Evolutionary conservation across 306 rosid genomes (phyloP), one percentile per base, ranked within the genome.

Genomic region (Spatholobus suberectus): DNA sequence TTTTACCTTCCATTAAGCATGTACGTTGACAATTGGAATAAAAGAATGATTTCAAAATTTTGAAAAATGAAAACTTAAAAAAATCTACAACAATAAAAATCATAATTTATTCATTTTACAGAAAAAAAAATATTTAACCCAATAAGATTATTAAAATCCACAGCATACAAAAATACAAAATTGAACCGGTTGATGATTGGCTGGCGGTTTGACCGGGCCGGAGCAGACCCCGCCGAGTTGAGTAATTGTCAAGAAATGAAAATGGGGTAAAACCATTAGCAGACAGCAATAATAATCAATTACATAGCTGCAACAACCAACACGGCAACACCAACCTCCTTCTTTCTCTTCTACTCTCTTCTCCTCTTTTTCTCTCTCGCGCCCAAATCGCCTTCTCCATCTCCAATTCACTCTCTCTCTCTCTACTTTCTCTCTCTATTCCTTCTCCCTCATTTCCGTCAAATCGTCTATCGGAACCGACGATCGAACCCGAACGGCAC

Each of bases 301-400:
- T 21, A 9, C 55, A 57, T n/a, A 69, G 74, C 79, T 46, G 29
- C 78, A 69, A 76, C 41, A 77, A 18, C 70, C 26, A 70, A 55
- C 77, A 61, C 75, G 35, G 5, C 68, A 26, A 57, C 66, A 67
- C 35, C 78, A 41, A 75, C 82, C 77, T 32, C 54, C 18, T 8
- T 8, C 59, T 29, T 24, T 21, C 24, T 55, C 79, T 58, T 26
- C 66, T 59, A 24, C 18, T 76, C 62, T 44, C 49, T 43, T 70
- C 75, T 75, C 24, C 27, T 69, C 69, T 37, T 76, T 83, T 32
- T 74, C 83, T 74, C 89, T 77, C 84, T 84, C 88, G 90, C 93
- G 87, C 90, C 75, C 81, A 90, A 83, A 86, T 83, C 88, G 83
- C 89, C 78, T 74, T 63, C 75, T 44, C 87, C 78, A 70, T 59